Evolutionary conservation across 495 filamentous ascomycete species (phyloP), one percentile per base, ranked within the genome.

Genomic region (Penicillium diatomitis): DNA sequence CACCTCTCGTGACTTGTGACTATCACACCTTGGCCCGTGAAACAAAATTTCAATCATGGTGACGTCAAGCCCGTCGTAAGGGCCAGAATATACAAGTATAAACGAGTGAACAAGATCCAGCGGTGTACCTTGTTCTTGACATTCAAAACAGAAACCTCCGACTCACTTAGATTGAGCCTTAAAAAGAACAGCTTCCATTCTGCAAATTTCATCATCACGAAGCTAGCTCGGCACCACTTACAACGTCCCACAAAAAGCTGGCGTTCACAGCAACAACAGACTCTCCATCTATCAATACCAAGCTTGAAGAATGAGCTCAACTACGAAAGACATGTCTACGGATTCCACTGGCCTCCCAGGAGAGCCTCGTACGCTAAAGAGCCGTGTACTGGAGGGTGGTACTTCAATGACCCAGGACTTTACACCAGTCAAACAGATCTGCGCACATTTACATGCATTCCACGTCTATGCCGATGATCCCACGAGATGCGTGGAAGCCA

Each of bases 391-490:
- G 28, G 83, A 87, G 55, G 79, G 80, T 5, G 84, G 80, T 29
- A 82, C 87, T 3, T 51, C 71, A 8, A 54, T 79, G 49, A 69
- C 76, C 34, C 83, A 87, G 54, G 79, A 85, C 53, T 88, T 95
- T 62, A 68, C 71, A 0, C 89, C 90, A 0, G 58, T 86, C 29
- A 85, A 88, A 50, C 77, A 77, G 44, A 79, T 95, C 53, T 95
- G 90, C 65, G 88, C 84, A 3, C 84, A 88, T 60, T 74, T 95
- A 30, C 88, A 92, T 61, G 89, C 88, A 42, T 91, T 88, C 68
- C 89, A 94, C 66, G 77, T 81, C 48, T 90, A 90, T 63, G 82
- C 81, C 34, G 73, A 76, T 9, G 86, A 89, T 40, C 80, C 80
- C 0, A 73, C 68, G 0, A 78, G 85, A 27, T 73, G 69, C 50